Percentiles rank a stretch among this genome's conserved stretches.
phyloP scores from a whole-genome alignment of 2,329 filamentous ascomycete genomes.

The Diaporthe vexans region DNA sequence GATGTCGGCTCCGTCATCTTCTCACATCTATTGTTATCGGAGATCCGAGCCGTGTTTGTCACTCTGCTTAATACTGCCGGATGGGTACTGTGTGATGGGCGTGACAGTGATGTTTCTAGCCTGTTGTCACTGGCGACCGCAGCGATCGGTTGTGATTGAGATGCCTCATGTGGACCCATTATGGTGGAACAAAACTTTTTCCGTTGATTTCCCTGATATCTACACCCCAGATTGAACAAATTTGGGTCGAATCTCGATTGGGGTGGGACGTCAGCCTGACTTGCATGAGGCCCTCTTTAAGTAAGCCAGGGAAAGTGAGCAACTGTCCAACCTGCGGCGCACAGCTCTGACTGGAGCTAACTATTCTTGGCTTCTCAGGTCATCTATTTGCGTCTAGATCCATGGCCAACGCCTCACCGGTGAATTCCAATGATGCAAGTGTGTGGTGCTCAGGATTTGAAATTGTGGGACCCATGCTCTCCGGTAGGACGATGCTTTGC shows the following conservation, averaged over 20 bases:
- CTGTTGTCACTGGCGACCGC: background rate
- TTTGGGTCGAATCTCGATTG: background rate
- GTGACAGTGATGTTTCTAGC: background rate
- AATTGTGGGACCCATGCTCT: conserved; percentile 24
- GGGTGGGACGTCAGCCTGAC: background rate
- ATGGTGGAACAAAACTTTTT: background rate
- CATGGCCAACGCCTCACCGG: conserved; percentile 18
- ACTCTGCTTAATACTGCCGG: background rate
- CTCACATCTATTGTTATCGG: too few relatives aligned
- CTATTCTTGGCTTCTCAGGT: conserved; percentile 9
- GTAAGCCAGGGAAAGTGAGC: background rate
- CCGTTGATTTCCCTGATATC: background rate
- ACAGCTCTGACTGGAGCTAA: background rate
- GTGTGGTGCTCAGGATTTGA: conserved; percentile 24
- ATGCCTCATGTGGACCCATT: background rate
- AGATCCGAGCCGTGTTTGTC: background rate
- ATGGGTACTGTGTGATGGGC: background rate
- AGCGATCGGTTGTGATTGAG: background rate
- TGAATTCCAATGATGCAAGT: conserved; percentile 16
- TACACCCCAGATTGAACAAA: background rate
- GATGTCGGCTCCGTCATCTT: background rate
- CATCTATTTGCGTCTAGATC: conserved; percentile 12
- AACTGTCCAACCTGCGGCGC: background rate
- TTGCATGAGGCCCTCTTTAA: background rate
- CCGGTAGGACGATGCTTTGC: conserved; percentile 17